These are phyloP conservation scores for Amoebophrya sp. DNA, from an alignment of 169 alveolate species.

Conservation along the genomic window DNA sequence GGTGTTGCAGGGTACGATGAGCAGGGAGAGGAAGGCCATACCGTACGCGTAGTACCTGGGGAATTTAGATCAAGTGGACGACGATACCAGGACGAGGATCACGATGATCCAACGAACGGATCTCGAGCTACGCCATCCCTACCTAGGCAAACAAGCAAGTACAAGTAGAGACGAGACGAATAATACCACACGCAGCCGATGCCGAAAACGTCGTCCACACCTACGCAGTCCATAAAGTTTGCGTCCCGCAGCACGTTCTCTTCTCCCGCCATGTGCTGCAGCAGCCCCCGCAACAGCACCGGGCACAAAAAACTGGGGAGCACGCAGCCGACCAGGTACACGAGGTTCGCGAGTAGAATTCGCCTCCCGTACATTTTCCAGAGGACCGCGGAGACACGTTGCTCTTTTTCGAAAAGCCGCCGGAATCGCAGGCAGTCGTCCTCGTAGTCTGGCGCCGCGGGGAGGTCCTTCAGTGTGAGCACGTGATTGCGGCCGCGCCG, in stretches of 20 bases:
- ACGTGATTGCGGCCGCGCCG: background rate
- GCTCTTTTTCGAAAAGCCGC: background rate
- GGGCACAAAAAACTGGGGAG: background rate
- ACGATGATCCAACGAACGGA: background rate
- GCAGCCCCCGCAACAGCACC: background rate
- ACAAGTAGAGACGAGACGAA: background rate
- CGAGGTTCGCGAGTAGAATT: background rate
- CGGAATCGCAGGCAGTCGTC: background rate
- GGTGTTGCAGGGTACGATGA: background rate
- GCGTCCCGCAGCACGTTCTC: background rate
- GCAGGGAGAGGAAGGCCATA: background rate
- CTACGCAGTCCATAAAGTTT: background rate
- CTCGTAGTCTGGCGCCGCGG: background rate
- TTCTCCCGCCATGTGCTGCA: background rate
- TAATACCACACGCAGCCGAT: background rate
- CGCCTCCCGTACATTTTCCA: background rate
- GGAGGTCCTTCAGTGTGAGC: background rate
- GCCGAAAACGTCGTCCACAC: background rate
- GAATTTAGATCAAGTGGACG: too few species aligned
- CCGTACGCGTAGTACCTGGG: background rate
- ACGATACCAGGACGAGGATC: background rate
- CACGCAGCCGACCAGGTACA: background rate
- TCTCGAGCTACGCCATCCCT: background rate
- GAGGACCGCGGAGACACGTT: background rate
- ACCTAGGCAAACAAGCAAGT: background rate